Evolutionary conservation across 352 stramenopile genomes (phyloP).

Genomic region (Pythium pectinolyticum): DNA sequence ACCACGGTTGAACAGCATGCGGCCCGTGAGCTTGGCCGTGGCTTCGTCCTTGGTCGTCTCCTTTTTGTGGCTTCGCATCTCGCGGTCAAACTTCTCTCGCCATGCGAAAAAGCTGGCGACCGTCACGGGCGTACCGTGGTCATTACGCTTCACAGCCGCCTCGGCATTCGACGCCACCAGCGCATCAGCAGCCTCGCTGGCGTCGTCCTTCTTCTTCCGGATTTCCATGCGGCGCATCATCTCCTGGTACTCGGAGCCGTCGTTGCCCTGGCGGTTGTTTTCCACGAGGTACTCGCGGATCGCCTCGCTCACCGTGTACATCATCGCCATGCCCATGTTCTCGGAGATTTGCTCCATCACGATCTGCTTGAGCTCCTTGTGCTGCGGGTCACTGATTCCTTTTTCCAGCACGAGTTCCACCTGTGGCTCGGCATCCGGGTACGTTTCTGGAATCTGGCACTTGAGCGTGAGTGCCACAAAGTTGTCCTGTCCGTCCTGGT

Average conservation of each 20-base stretch:
- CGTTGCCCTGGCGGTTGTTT: constrained; percentile 86
- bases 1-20: constrained; percentile 69
- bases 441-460: constrained; percentile 74
- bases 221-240: constrained; percentile 85
- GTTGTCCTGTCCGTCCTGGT: constrained; percentile 84
- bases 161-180: constrained; percentile 11
- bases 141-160: constrained; percentile 19
- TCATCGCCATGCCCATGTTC: constrained; percentile 87
- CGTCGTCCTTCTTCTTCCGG: constrained; percentile 79
- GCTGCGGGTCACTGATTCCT: constrained; percentile 71
- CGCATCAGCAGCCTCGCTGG: constrained; percentile 51
- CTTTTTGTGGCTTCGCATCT: constrained; percentile 57
- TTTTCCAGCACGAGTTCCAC: constrained; percentile 80
- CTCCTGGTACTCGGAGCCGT: constrained; percentile 87
- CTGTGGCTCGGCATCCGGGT: constrained; percentile 71
- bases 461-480: constrained; percentile 77
- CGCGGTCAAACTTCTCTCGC: constrained; percentile 67
- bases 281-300: constrained; percentile 86
- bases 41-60: constrained; percentile 61
- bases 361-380: constrained; percentile 75
- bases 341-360: constrained; percentile 67
- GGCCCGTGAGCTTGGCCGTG: constrained; percentile 78
- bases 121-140: constrained; percentile 57
- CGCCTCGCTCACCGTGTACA: constrained; percentile 83
- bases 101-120: constrained; percentile 73